Percentiles rank a stretch among this genome's conserved stretches.
These are phyloP conservation scores for Trebouxia sp. DNA, from an alignment of 139 green algal species.

Conservation along the genomic window DNA sequence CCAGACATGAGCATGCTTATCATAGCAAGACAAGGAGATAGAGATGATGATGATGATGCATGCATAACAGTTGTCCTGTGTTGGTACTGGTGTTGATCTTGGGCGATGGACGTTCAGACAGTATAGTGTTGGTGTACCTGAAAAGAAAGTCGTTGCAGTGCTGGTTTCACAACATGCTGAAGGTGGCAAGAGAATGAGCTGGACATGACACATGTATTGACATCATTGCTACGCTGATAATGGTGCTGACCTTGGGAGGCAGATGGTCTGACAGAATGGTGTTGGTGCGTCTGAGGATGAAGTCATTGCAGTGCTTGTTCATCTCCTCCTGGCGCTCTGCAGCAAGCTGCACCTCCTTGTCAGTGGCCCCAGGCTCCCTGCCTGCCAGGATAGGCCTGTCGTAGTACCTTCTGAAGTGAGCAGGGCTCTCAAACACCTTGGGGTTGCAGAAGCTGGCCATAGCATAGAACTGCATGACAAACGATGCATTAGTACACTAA, in stretches of 20 bases:
- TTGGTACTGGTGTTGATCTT: no score
- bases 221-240: no score
- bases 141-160: not conserved
- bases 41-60: no score
- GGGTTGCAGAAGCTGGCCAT: conserved; percentile 99
- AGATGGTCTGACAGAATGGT: conserved; percentile 91
- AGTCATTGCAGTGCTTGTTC: conserved; percentile 89
- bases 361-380: conserved; percentile 82
- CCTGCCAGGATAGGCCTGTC: conserved; percentile 84
- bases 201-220: no score
- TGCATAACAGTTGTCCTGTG: no score
- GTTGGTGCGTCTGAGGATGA: conserved; percentile 98
- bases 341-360: conserved; percentile 53
- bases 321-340: conserved; percentile 80
- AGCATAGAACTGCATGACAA: conserved; percentile 52
- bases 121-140: no score
- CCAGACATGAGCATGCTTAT: no score
- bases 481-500: no score
- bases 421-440: conserved; percentile 79
- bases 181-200: no score
- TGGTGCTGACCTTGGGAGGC: conserved; percentile 87
- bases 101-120: no score
- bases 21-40: no score
- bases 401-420: conserved; percentile 78
- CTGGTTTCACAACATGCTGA: no score